Percentiles rank a stretch among this genome's conserved stretches.
Evolutionary conservation across 306 rosid species (phyloP).

Genomic region (Cicer arietinum): DNA sequence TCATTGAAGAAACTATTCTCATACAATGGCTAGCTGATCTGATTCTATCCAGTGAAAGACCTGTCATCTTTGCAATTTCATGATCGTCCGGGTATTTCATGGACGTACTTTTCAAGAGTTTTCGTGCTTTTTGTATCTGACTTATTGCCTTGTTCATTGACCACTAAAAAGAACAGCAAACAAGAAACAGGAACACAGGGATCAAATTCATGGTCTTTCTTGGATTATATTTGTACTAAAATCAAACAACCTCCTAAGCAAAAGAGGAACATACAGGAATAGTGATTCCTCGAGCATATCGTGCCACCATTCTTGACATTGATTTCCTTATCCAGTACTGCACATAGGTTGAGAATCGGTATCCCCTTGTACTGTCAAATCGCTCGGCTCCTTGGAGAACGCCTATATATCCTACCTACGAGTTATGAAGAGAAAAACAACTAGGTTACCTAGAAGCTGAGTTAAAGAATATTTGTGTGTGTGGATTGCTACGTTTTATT

Average conservation of each 20-base stretch:
- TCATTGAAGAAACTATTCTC: slow-evolving; percentile 77
- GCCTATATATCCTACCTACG: slow-evolving; percentile 81
- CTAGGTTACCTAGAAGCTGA: slow-evolving; percentile 21
- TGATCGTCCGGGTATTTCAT: slow-evolving; percentile 62
- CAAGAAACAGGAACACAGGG: slow-evolving; percentile 44
- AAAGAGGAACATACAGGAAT: slow-evolving; percentile 71
- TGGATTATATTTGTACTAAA: slow-evolving; percentile 35
- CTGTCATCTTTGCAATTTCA: slow-evolving; percentile 78
- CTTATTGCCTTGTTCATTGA: slow-evolving; percentile 70
- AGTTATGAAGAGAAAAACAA: slow-evolving; percentile 9
- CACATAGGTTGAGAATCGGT: slow-evolving; percentile 88
- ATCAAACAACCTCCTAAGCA: slow-evolving; percentile 37
- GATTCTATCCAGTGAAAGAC: slow-evolving; percentile 82
- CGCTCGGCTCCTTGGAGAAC: slow-evolving; percentile 93
- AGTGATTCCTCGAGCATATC: slow-evolving; percentile 68
- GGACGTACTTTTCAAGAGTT: slow-evolving; percentile 50
- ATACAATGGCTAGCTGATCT: slow-evolving; percentile 75
- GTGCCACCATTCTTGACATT: slow-evolving; percentile 73
- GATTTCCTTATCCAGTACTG: slow-evolving; percentile 93
- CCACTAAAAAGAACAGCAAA: slow-evolving; percentile 59
- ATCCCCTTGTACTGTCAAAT: slow-evolving; percentile 81
- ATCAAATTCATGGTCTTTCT: slow-evolving; percentile 46
- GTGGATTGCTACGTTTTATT: slow-evolving; percentile 1
- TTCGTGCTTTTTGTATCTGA: slow-evolving; percentile 79
- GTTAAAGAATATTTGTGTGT: not conserved